Conservation (phyloP, 78 protist genomes). For the Dictyostelium firmibasis region DNA sequence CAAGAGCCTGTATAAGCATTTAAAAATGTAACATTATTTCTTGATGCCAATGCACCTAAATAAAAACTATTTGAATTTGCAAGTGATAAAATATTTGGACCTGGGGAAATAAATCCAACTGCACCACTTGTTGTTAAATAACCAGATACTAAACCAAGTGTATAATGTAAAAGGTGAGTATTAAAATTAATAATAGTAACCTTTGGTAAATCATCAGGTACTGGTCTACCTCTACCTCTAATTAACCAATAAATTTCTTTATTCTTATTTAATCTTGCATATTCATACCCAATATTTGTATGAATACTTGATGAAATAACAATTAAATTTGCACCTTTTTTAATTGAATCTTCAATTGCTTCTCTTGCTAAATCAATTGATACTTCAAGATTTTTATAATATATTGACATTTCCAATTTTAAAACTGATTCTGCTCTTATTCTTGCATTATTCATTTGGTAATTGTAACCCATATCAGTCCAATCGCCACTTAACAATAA, state of each 20-base stretch:
- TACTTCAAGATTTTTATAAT: neutral
- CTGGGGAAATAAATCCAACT: slow-evolving; percentile 34
- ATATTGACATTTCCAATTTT: neutral
- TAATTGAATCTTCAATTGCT: neutral
- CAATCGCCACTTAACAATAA: slow-evolving; percentile 20
- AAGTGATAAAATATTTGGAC: neutral
- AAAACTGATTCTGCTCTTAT: neutral
- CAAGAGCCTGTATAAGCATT: neutral
- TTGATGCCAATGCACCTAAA: slow-evolving; percentile 30
- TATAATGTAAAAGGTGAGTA: slow-evolving; percentile 5
- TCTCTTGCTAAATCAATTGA: neutral
- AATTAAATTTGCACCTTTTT: slow-evolving; percentile 1
- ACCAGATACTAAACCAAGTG: slow-evolving; percentile 18
- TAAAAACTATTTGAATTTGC: slow-evolving; percentile 26
- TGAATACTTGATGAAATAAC: slow-evolving; percentile 9
- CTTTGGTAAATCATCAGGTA: neutral
- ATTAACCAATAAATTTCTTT: slow-evolving; percentile 14
- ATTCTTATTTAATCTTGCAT: neutral
- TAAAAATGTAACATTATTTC: neutral
- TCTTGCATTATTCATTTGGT: slow-evolving; percentile 26
- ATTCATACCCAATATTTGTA: neutral
- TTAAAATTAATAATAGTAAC: slow-evolving; percentile 6
- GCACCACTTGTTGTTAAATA: neutral
- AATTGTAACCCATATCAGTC: slow-evolving; percentile 21
- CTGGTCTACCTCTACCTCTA: slow-evolving; percentile 32